Conservation (phyloP, 768 basidiomycete species). For the Phylloporus sp. region DNA sequence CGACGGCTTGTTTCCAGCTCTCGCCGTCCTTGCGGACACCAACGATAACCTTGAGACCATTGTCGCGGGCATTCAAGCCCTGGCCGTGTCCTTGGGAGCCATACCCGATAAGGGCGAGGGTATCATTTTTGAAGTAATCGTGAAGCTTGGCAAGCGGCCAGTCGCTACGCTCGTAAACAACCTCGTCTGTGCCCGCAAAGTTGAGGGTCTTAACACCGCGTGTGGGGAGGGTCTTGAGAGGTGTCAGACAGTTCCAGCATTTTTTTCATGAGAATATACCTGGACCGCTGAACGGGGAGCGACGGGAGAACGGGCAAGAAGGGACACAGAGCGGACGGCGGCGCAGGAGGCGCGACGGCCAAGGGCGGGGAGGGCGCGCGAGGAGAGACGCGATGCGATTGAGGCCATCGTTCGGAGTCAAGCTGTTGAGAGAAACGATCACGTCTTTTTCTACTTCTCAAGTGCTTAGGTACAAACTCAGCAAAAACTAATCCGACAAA, state of each 20-base stretch:
- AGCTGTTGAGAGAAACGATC: not conserved
- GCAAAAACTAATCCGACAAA: slow-evolving; percentile 8
- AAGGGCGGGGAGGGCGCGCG: slow-evolving; percentile 59
- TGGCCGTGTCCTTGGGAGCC: slow-evolving; percentile 99
- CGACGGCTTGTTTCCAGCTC: slow-evolving; percentile 92
- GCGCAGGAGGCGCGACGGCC: slow-evolving; percentile 63
- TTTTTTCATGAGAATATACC: slow-evolving; percentile 35
- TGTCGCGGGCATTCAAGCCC: slow-evolving; percentile 98
- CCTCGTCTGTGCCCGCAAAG: slow-evolving; percentile 92
- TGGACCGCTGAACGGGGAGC: slow-evolving; percentile 21
- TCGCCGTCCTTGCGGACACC: slow-evolving; percentile 97
- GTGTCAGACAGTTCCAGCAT: slow-evolving; percentile 2
- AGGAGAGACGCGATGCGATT: slow-evolving; percentile 56
- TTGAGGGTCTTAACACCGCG: slow-evolving; percentile 94
- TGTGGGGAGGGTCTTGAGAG: slow-evolving; percentile 38
- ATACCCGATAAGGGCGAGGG: slow-evolving; percentile 97
- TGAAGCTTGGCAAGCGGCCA: slow-evolving; percentile 98
- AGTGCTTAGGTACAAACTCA: not conserved
- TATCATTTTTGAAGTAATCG: slow-evolving; percentile 99
- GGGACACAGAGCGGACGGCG: slow-evolving; percentile 61
- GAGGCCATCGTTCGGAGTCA: slow-evolving; percentile 49
- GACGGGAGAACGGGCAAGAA: slow-evolving; percentile 48
- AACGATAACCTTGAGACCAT: slow-evolving; percentile 96
- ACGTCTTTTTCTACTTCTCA: slow-evolving; percentile 19
- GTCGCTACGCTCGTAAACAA: slow-evolving; percentile 92